Conservation (phyloP, 78 protist genomes). For the Dictyostelium intermedium region DNA sequence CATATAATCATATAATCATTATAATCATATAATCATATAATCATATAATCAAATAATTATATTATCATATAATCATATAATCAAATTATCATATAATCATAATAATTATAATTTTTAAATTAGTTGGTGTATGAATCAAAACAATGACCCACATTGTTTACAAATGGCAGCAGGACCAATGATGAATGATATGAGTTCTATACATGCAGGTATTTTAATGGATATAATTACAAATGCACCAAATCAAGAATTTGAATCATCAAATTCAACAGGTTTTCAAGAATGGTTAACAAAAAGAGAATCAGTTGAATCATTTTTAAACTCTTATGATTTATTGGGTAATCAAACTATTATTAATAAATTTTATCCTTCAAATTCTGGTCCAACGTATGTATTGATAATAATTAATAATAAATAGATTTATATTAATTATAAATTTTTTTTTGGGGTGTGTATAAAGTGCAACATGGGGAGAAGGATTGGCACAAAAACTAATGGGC, state of each 20-base stretch:
- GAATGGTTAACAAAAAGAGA: conserved; percentile 10
- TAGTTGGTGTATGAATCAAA: conserved; percentile 55
- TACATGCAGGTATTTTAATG: conserved; percentile 46
- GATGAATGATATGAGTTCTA: conserved; percentile 48
- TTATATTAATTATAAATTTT: too few species aligned
- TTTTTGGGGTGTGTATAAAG: too few species aligned
- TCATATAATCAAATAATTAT: too few species aligned
- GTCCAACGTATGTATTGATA: conserved; percentile 21
- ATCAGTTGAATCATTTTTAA: conserved; percentile 19
- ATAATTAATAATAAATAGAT: neutral
- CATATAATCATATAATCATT: neutral
- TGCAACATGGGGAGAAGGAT: conserved; percentile 31
- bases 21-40: neutral
- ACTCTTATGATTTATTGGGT: conserved; percentile 22
- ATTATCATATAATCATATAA: neutral
- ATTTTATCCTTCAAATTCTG: conserved; percentile 74
- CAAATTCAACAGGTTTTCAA: conserved; percentile 3
- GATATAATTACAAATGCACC: conserved; percentile 55
- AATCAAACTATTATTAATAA: conserved; percentile 64
- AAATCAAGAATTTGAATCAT: conserved; percentile 4
- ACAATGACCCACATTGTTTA: conserved; percentile 71
- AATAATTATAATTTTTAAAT: too few species aligned
- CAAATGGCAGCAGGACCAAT: conserved; percentile 55
- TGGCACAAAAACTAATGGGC: conserved; percentile 3
- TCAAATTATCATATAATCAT: neutral